A percentile compares a stretch with the other conserved stretches of the same genome.
Evolutionary conservation across 1,284 basidiomycete genomes (phyloP).

Genomic region (Blastosporella zonata): DNA sequence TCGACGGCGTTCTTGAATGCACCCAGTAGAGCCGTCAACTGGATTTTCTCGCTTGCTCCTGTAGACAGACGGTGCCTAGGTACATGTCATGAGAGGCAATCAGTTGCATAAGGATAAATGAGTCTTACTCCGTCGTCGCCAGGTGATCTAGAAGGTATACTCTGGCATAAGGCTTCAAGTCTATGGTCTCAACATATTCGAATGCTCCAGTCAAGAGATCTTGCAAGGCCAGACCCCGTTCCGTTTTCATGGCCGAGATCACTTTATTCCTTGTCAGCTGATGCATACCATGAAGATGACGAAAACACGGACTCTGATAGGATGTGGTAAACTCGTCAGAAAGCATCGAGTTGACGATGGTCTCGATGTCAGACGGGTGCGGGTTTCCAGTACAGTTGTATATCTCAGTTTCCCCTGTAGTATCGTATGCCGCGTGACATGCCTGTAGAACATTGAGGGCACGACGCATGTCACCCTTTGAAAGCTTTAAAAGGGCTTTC

Average conservation of each 20-base stretch:
- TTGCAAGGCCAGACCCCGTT: constrained; percentile 92
- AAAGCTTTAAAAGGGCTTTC: constrained; percentile 87
- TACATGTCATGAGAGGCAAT: constrained; percentile 6
- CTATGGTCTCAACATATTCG: constrained; percentile 86
- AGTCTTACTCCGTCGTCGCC: constrained; percentile 83
- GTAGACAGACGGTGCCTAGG: constrained; percentile 87
- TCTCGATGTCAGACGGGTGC: constrained; percentile 91
- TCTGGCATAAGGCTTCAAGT: constrained; percentile 82
- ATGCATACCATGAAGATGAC: background rate
- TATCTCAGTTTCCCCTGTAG: constrained; percentile 86
- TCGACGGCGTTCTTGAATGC: constrained; percentile 95
- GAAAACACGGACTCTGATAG: constrained; percentile 67
- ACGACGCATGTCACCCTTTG: constrained; percentile 96
- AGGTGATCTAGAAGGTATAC: constrained; percentile 91
- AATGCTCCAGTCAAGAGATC: constrained; percentile 94
- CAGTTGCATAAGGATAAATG: background rate
- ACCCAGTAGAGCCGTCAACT: constrained; percentile 87
- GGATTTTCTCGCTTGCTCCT: constrained; percentile 93
- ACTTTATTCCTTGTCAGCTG: constrained; percentile 45
- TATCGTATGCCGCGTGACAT: constrained; percentile 94
- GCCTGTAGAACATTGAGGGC: constrained; percentile 97
- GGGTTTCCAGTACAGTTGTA: constrained; percentile 98
- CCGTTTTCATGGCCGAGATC: constrained; percentile 84
- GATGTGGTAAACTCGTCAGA: constrained; percentile 94
- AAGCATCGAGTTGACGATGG: constrained; percentile 94